Base-by-base conservation (phyloP, 371 early-diverging fungal species). In the Rhizopus arrhizus region DNA sequence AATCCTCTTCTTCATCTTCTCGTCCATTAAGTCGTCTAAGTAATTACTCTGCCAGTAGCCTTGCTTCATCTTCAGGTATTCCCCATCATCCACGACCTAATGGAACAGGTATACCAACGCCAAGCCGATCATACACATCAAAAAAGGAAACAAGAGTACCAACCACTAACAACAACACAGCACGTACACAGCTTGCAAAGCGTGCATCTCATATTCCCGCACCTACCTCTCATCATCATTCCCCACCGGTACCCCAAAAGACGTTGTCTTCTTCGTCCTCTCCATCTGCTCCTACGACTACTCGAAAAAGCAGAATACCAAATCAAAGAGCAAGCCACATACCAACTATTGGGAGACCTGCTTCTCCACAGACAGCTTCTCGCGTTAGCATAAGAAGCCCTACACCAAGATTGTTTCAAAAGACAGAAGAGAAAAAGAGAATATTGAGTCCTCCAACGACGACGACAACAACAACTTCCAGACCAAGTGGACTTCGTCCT, bases 201-300 rank as follows among this genome's bases (percentile, higher is more conserved):
- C 74, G 79, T 45, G 76, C 79, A 16, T 78, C 79, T 3, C 79
- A 78, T 62, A 78, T 78, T 10, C 79, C 79, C n/a, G 70, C 76
- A 36, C 79, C 79, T 31, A 63, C 65, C 16, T 38, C 62, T 15
- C 47, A 32, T 28, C 45, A 59, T 51, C 45, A 59, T 51, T 57
- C 68, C 11, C 60, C 64, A 7, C 74, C 77, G 43, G 36, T 64
- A 29, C 72, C 72, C n/a, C 69, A 71, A 48, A 43, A 58, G 11
- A 69, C 73, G 2, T 48, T 59, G 1, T 71, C 74, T 9, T 61
- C 66, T 3, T 67, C 65, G 12, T 67, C 70, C 31, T 46, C 66
- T n/a, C 22, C 56, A 2, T 48, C 48, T 28, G 32, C 51, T 15
- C 22, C 22, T 22, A 22, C 22, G 22, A 22, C 22, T 22, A 58